These are phyloP conservation scores for Loxodes magnus DNA, from an alignment of 73 alveolate genomes.

Conservation along the genomic window DNA sequence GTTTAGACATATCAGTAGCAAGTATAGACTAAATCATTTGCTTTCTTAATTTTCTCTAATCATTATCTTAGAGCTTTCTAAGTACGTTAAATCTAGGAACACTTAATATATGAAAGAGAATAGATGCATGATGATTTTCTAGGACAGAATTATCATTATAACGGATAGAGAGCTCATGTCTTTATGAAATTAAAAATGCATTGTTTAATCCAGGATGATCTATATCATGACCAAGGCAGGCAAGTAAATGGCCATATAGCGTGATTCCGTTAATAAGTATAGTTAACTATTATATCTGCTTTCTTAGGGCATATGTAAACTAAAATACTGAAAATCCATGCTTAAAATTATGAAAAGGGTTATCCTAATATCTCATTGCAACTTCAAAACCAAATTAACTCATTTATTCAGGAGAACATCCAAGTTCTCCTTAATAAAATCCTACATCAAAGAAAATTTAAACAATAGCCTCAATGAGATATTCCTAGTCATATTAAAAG, in stretches of 20 bases:
- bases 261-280: background rate
- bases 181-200: conserved; percentile 24
- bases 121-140: conserved; percentile 42
- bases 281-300: background rate
- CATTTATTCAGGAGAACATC: no score
- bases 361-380: background rate
- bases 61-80: conserved; percentile 25
- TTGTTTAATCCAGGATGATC: conserved; percentile 44
- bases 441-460: no score
- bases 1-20: conserved; percentile 51
- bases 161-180: conserved; percentile 27
- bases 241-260: conserved; percentile 23
- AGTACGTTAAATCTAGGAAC: conserved; percentile 7
- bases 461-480: no score
- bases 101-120: conserved; percentile 19
- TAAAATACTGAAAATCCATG: conserved; percentile 7
- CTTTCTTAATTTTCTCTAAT: conserved; percentile 25
- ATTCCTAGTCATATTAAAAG: no score
- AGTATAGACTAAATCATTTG: conserved; percentile 28
- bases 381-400: no score
- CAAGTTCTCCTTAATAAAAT: no score
- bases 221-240: conserved; percentile 38
- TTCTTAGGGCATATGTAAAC: background rate
- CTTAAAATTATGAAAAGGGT: conserved; percentile 7
- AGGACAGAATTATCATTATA: conserved; percentile 37